A percentile compares a stretch with the other conserved stretches of the same genome.
Evolutionary conservation across 2,329 filamentous ascomycete genomes (phyloP).

Genomic region (Pestalotiopsis sp.): DNA sequence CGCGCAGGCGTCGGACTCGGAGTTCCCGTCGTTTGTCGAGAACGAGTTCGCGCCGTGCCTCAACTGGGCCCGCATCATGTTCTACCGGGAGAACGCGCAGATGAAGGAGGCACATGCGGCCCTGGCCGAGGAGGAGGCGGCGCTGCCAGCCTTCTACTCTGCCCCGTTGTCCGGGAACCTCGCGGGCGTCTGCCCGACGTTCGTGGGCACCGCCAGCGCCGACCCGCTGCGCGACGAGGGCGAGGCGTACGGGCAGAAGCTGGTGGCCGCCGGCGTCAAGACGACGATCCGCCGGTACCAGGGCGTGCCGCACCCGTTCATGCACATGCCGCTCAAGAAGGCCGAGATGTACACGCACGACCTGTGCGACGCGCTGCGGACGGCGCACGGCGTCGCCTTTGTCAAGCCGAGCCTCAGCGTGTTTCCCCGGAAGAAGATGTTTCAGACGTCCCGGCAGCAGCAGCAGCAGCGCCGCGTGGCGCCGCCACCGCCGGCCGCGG

Average conservation of each 20-base stretch:
- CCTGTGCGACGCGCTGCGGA: conserved; percentile 3
- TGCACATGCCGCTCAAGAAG: conserved; percentile 12
- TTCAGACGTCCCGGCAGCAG: neutral
- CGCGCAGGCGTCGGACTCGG: conserved; percentile 1
- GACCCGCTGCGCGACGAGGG: conserved; percentile 10
- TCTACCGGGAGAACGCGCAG: conserved; percentile 2
- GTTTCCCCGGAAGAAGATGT: neutral
- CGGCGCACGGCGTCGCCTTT: neutral
- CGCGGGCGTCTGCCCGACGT: conserved; percentile 2
- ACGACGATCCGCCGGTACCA: conserved; percentile 5
- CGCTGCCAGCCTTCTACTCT: conserved; percentile 6
- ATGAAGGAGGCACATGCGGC: neutral
- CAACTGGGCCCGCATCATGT: conserved; percentile 12
- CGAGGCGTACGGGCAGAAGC: conserved; percentile 12
- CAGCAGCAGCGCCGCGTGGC: neutral
- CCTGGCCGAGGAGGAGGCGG: neutral
- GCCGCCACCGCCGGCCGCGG: neutral
- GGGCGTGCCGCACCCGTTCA: conserved; percentile 12
- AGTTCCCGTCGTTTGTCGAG: conserved; percentile 10
- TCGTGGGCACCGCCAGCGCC: conserved; percentile 9
- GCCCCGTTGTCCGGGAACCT: conserved; percentile 2
- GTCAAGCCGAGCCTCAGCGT: neutral
- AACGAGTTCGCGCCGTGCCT: conserved; percentile 12
- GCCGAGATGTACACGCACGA: conserved; percentile 10
- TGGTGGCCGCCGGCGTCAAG: conserved; percentile 8